Base-by-base conservation (phyloP, 768 basidiomycete species). In the Boletus patriciae region DNA sequence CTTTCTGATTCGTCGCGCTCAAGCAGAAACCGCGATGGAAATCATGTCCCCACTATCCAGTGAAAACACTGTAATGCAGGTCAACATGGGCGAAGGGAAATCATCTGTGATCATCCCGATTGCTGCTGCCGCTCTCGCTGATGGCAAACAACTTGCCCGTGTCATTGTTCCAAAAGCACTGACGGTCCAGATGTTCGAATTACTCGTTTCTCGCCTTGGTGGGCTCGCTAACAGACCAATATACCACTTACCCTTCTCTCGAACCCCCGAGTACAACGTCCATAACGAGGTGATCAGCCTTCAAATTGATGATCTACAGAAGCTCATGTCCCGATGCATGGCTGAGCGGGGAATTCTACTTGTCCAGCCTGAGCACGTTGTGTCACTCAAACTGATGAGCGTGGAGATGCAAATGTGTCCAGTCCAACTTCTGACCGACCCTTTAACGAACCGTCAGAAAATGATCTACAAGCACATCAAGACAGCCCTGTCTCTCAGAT, bases 81-180 rank as follows among this genome's bases (percentile, higher is more conserved):
- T 83, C 16, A 80, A 80, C 50, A 83, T 83, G 82, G 82, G 81
- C 13, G 81, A 83, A 57, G 82, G 81, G 4, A 83, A 83, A 60
- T 72, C 74, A 6, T 74, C 70, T 0, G 74, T 74, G 18, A 74
- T 83, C 34, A 71, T 82, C 5, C 81, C 81, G 1, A 66, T 82
- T 21, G 65, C 72, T 12, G 66, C 74, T 1, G 62, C 74, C 1
- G 61, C 71, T 6, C 68, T 82, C 18, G 76, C 81, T 0, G 68
- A 81, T 58, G 75, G 76, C 3, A 19, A 69, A 1, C 71, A 64
- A 29, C 70, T 83, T 3, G 75, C 74, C 21, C 73, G 81, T 31
- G 73, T 83, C 29, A 65, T 83, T 5, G 76, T 78, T n/a, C 68
- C 80, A 21, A 80, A 78, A 54, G 65, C 77, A 0, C 65, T 81